phyloP scores from a whole-genome alignment of 352 stramenopile genomes.

The Phytophthora sansomeana region DNA sequence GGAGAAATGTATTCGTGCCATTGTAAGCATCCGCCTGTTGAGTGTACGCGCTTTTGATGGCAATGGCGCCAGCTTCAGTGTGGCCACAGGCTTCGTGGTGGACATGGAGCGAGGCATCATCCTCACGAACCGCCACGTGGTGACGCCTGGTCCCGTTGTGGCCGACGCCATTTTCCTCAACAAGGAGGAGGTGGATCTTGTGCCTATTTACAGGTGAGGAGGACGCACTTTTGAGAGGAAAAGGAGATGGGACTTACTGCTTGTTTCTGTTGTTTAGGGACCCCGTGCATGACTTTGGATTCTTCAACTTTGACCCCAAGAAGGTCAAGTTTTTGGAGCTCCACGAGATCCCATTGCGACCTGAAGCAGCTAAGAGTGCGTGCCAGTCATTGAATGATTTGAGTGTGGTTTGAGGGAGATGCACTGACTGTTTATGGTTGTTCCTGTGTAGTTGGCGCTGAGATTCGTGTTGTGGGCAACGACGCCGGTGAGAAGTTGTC shows the following conservation, averaged over 20 bases:
- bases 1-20: slow-evolving; percentile 77
- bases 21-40: slow-evolving; percentile 89
- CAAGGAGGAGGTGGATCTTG: slow-evolving; percentile 93
- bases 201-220: slow-evolving; percentile 83
- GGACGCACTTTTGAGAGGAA: neutral
- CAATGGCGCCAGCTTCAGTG: slow-evolving; percentile 85
- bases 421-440: slow-evolving; percentile 3
- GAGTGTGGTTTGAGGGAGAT: neutral
- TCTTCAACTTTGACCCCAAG: slow-evolving; percentile 89
- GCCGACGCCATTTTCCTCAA: slow-evolving; percentile 94
- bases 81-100: slow-evolving; percentile 93
- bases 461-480: slow-evolving; percentile 94
- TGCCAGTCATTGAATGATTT: neutral
- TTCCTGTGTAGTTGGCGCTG: slow-evolving; percentile 72
- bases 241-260: neutral
- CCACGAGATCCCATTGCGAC: slow-evolving; percentile 89
- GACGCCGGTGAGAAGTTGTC: slow-evolving; percentile 93
- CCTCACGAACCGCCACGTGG: slow-evolving; percentile 94
- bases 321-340: slow-evolving; percentile 90
- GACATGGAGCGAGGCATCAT: slow-evolving; percentile 89
- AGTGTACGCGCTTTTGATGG: slow-evolving; percentile 90
- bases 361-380: slow-evolving; percentile 81
- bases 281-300: slow-evolving; percentile 94
- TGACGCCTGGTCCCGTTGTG: slow-evolving; percentile 87
- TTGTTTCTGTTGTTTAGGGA: slow-evolving; percentile 48